Evolutionary conservation across 2,329 filamentous ascomycete species (phyloP), one percentile per base, ranked within the genome.

Genomic region (Xylaria sp.): DNA sequence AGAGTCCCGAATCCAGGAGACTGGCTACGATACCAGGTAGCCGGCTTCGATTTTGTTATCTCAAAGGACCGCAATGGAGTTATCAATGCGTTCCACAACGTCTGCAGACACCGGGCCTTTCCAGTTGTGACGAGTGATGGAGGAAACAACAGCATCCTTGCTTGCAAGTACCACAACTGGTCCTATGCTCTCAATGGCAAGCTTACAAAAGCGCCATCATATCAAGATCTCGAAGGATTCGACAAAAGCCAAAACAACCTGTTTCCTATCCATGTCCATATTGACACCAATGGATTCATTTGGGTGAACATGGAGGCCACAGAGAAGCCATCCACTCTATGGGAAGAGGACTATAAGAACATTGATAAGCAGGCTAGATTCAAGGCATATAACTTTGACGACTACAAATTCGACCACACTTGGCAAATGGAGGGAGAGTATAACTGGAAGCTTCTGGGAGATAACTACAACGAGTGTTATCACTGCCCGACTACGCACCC

Each of bases 391-490:
- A 62, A 71, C 73, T 87, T 88, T 67, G 77, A 78, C 1, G 80
- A 88, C 60, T 90, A 88, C 75, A 74, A 78, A 18, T 89, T 88
- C 71, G 86, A 89, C 71, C 86, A 89, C 74, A 78, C 78, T 37
- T 89, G 86, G 85, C 83, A 87, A 71, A 84, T 87, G 83, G 83
- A 87, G 58, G 84, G 84, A 0, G 82, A 84, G 37, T 87, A 84
- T 75, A 89, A 89, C 79, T 89, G 87, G 87, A 89, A 89, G 79
- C 84, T 86, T 27, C 77, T 88, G 37, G 84, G 84, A 16, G 88
- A 90, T 75, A 90, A 90, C 80, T 91, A 89, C 81, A 91, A 91
- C 75, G 88, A 88, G 75, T 90, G 88, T 75, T 91, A 90, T 73
- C 88, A 90, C 80, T 90, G 87, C 80, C 84, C 84, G 60, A 86